Conservation (phyloP, 345 rosid genomes). For the Turritis glabra region DNA sequence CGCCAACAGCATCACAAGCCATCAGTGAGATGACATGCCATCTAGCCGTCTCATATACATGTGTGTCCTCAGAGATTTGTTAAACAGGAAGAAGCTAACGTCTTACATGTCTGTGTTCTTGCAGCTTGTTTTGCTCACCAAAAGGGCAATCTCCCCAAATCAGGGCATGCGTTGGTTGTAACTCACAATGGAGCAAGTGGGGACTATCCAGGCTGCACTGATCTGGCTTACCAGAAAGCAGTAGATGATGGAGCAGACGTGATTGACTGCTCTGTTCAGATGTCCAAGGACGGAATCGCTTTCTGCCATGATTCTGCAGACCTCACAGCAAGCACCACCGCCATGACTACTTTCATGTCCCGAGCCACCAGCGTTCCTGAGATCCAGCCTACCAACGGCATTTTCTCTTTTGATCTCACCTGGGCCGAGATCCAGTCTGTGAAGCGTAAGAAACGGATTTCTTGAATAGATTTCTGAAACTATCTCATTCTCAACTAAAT, state of each 20-base stretch:
- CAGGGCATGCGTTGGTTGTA: conserved; percentile 53
- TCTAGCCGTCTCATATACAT: not conserved
- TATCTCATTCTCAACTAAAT: not conserved
- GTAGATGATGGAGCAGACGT: conserved; percentile 72
- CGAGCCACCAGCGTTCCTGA: conserved; percentile 56
- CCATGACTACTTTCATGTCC: conserved; percentile 54
- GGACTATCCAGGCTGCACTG: conserved; percentile 72
- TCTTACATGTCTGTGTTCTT: not conserved
- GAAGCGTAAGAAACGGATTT: conserved; percentile 51
- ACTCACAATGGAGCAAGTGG: conserved; percentile 91
- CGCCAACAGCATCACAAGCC: conserved; percentile 72
- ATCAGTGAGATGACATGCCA: conserved; percentile 49
- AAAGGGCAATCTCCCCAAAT: conserved; percentile 32
- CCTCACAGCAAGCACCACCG: conserved; percentile 62
- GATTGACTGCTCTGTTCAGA: conserved; percentile 81
- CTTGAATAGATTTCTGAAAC: not conserved
- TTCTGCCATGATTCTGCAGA: conserved; percentile 72
- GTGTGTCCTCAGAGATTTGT: not conserved
- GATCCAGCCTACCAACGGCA: conserved; percentile 60
- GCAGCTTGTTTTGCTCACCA: conserved; percentile 67
- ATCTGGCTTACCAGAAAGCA: conserved; percentile 81
- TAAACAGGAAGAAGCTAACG: conserved; percentile 10
- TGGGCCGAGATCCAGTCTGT: conserved; percentile 83
- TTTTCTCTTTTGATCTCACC: conserved; percentile 82
- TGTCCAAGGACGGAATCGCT: conserved; percentile 78